These are phyloP conservation scores for Malus sylvestris DNA, from an alignment of 306 rosid species.

Conservation along the genomic window DNA sequence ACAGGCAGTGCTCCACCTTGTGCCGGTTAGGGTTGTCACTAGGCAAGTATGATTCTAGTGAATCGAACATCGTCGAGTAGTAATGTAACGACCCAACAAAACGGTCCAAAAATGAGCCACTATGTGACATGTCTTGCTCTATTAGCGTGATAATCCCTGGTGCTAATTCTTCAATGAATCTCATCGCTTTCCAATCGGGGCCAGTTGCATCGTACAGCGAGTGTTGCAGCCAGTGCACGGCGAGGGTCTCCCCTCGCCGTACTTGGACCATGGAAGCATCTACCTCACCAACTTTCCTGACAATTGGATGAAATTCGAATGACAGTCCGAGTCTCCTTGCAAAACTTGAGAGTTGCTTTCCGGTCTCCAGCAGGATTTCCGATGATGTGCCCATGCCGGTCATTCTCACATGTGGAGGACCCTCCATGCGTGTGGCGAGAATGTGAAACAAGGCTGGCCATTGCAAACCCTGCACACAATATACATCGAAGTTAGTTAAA, in stretches of 20 bases:
- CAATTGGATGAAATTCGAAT: slow-evolving; percentile 57
- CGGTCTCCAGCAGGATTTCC: slow-evolving; percentile 61
- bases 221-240: slow-evolving; percentile 82
- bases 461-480: slow-evolving; percentile 47
- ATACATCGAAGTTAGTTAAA: not conserved
- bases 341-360: slow-evolving; percentile 53
- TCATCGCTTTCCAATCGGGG: slow-evolving; percentile 63
- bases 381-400: slow-evolving; percentile 63
- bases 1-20: slow-evolving; percentile 47
- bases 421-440: slow-evolving; percentile 59
- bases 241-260: slow-evolving; percentile 45
- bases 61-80: slow-evolving; percentile 80
- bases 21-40: slow-evolving; percentile 51
- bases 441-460: slow-evolving; percentile 89
- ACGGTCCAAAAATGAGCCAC: slow-evolving; percentile 76
- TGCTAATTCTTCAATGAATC: slow-evolving; percentile 39
- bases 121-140: slow-evolving; percentile 58
- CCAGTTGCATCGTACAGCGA: slow-evolving; percentile 66
- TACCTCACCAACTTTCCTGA: slow-evolving; percentile 39
- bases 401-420: slow-evolving; percentile 51
- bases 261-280: slow-evolving; percentile 42
- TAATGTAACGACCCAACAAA: slow-evolving; percentile 80
- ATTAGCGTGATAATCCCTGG: slow-evolving; percentile 77
- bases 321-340: slow-evolving; percentile 60
- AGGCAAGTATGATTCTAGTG: slow-evolving; percentile 50